Base-by-base conservation (phyloP, 2,329 filamentous ascomycete genomes). In the Clonostachys solani region DNA sequence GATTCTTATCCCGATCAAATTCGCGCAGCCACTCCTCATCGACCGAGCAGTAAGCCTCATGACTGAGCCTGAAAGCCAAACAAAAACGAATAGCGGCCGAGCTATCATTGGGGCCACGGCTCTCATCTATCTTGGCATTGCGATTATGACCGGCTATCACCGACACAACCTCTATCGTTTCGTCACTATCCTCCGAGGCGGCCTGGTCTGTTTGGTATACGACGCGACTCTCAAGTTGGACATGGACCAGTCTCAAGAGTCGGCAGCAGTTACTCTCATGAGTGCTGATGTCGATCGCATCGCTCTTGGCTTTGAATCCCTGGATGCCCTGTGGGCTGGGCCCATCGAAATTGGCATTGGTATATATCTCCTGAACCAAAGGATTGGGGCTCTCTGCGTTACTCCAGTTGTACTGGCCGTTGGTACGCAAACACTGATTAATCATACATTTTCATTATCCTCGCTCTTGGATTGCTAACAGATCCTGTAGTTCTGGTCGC, bases 371-470 rank as follows among this genome's bases (percentile, higher is more conserved):
- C 60, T 81, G 1, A 60, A 77, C 17, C 54, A 53, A 5, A 66
- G 76, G 42, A 53, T 81, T 1, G 75, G 77, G 0, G 59, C 63
- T 1, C 72, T 74, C 0, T 80, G 74, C 37, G 56, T 70, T 0
- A 69, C 72, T 0, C 75, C 77, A 0, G 62, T 81, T 7, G 64
- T 67, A 1, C 23, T 29, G 23, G 23, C 23, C 23, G 23, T 29
- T 29, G 23, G 23, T 29, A 29, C 23, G 23, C 9, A 29, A 29
- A 3, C 9, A 29, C 23, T 29, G 9, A 10, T 10, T 9, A 29
- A 29, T 8, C 23, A 29, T 9, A 7, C 10, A 29, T 6, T 29
- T 29, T 29, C 23, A 29, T 29, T 29, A 29, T 29, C 9, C 23
- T 5, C 9, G 23, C 10, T 29, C 8, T 8, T 29, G 9, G 23